Evolutionary conservation across 2,329 filamentous ascomycete species (phyloP).

Genomic region (Grosmannia serpens): DNA sequence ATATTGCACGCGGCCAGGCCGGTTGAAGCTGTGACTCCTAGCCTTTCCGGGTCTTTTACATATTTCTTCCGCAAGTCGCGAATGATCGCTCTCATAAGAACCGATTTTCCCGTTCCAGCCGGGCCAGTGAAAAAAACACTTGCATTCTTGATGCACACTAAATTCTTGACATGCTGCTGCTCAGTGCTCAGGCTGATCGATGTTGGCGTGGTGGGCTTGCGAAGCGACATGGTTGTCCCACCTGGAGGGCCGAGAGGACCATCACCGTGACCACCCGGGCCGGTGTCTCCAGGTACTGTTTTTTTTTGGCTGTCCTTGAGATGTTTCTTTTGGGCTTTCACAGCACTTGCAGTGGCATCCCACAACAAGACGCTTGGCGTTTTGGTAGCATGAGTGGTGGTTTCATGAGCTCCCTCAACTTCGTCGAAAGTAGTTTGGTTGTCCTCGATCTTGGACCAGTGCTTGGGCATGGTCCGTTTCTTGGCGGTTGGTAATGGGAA

Average conservation of each 20-base stretch:
- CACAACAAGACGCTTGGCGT: conserved; percentile 36
- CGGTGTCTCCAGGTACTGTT: conserved; percentile 24
- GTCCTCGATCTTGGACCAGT: conserved; percentile 18
- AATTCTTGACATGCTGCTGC: conserved; percentile 69
- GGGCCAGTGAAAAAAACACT: conserved; percentile 98
- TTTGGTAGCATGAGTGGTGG: conserved; percentile 23
- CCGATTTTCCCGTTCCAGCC: conserved; percentile 93
- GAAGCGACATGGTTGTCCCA: neutral
- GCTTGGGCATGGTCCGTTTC: conserved; percentile 54
- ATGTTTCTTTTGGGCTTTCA: conserved; percentile 69
- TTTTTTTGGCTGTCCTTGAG: conserved; percentile 53
- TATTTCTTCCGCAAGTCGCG: conserved; percentile 66
- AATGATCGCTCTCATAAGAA: conserved; percentile 88
- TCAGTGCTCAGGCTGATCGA: conserved; percentile 71
- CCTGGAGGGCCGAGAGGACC: neutral
- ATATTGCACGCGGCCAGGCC: conserved; percentile 95
- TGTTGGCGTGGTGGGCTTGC: conserved; percentile 28
- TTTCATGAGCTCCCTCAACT: conserved; percentile 8
- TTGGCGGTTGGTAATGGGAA: conserved; percentile 33
- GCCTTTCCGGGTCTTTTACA: conserved; percentile 62
- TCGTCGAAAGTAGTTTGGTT: conserved; percentile 20
- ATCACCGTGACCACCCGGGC: conserved; percentile 19
- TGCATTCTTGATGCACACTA: conserved; percentile 68
- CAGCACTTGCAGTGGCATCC: conserved; percentile 62
- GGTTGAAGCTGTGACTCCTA: conserved; percentile 92